A percentile compares a stretch with the other conserved stretches of the same genome.
phyloP scores from a whole-genome alignment of 2,329 filamentous ascomycete species.

The Fusarium pseudonygamai region DNA sequence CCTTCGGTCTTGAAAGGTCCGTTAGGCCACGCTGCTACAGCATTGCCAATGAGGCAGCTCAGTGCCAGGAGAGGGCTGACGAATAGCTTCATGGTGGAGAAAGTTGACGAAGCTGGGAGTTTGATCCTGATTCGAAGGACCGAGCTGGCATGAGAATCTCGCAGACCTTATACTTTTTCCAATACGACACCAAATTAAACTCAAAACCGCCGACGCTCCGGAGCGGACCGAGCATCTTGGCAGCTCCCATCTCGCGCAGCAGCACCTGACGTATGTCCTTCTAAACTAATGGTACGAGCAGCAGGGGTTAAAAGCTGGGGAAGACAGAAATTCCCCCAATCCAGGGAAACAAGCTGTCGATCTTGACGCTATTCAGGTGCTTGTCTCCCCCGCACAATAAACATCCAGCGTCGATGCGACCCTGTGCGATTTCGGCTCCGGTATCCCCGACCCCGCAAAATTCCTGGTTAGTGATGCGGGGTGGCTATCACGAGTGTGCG shows the following conservation, averaged over 20 bases:
- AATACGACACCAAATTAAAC: background rate
- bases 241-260: background rate
- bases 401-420: background rate
- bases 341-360: background rate
- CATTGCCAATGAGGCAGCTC: slow-evolving; percentile 8
- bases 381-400: background rate
- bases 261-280: slow-evolving; percentile 14
- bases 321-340: background rate
- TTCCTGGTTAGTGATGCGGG: background rate
- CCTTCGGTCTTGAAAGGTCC: slow-evolving; percentile 52
- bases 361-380: background rate
- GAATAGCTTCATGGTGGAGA: background rate
- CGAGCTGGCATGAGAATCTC: background rate
- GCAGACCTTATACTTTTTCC: background rate
- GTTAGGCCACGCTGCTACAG: slow-evolving; percentile 31
- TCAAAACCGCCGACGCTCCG: background rate
- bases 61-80: slow-evolving; percentile 3
- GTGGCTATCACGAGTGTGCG: background rate
- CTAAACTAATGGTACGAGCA: background rate
- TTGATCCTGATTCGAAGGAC: too few species aligned
- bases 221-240: slow-evolving; percentile 13
- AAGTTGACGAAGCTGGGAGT: accelerated
- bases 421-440: slow-evolving; percentile 9
- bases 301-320: slow-evolving; percentile 1
- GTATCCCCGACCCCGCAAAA: slow-evolving; percentile 3